Base-by-base conservation (phyloP, 2,329 filamentous ascomycete species). In the Cladorrhinum sp. region DNA sequence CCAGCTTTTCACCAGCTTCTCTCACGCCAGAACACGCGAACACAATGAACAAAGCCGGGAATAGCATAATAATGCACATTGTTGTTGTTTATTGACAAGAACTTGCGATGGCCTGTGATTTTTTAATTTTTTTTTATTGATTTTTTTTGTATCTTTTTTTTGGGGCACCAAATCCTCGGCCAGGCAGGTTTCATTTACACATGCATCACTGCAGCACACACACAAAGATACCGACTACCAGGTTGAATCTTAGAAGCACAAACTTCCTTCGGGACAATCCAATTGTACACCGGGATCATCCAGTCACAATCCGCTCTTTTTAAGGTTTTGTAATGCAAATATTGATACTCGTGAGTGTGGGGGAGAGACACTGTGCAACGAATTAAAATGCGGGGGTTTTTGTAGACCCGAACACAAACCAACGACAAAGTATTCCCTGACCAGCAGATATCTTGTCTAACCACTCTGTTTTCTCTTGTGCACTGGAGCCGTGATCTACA, bases 401-500 rank as follows among this genome's bases (percentile, higher is more conserved):
- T 64, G 22, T 60, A 62, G 32, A 52, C 41, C 62, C 62, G 59
- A 61, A 16, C 27, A 50, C 18, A 20, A 51, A 7, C 41, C 52
- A 23, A 38, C 29, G 29, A 23, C 27, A 36, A 36, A 36, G 8
- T 16, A 6, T 20, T 38, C 8, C 2, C 23, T 57, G 38, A 32
- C 29, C 6, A 32, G 29, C n/a, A n/a, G 4, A 41, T 41, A 13
- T 3, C 36, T n/a, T n/a, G n/a, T n/a, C n/a, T n/a, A n/a, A n/a
- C n/a, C n/a, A n/a, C n/a, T n/a, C n/a, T n/a, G 16, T 41, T 41
- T 41, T 41, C 10, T 13, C 16, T 13, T 41, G 10, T 41, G 5
- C 36, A 41, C 5, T 13, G 36, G 36, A 5, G 16, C 12, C 36
- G 36, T 5, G 3, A 13, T 41, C 4, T 41, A 8, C 10, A 16